Evolutionary conservation across 306 rosid species (phyloP).

Genomic region (Potentilla sterilis): DNA sequence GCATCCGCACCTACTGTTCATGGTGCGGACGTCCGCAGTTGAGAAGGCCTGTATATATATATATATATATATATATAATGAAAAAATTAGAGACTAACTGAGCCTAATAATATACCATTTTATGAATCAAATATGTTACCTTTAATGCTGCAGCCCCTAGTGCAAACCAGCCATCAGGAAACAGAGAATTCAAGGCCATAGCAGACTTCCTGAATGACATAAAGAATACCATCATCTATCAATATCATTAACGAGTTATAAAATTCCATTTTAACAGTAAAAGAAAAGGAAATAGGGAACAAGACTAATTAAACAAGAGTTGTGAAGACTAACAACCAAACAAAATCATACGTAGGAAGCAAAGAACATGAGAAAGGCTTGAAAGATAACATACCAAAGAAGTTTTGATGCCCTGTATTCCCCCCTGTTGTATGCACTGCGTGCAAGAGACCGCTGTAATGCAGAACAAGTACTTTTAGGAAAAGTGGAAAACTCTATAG

Average conservation of each 20-base stretch:
- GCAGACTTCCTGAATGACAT: conserved; percentile 79
- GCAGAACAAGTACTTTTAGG: conserved; percentile 14
- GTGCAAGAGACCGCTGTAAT: conserved; percentile 87
- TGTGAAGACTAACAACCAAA: neutral
- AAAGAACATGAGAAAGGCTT: neutral
- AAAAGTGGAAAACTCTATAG: conserved; percentile 14
- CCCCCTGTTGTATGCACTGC: conserved; percentile 95
- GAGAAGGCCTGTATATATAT: no score
- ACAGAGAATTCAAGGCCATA: conserved; percentile 88
- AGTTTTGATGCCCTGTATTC: conserved; percentile 68
- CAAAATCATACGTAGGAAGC: neutral
- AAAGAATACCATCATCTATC: neutral
- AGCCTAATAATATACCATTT: conserved; percentile 15
- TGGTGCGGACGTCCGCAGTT: no score
- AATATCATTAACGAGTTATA: neutral
- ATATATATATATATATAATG: no score
- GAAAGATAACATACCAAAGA: conserved; percentile 38
- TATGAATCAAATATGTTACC: conserved; percentile 45
- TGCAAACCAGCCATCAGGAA: conserved; percentile 97
- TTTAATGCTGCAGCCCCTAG: conserved; percentile 96
- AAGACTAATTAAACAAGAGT: neutral
- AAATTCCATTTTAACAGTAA: neutral
- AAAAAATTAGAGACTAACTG: neutral
- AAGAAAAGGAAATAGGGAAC: neutral
- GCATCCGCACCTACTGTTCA: no score